These are phyloP conservation scores for Aspergillus glaucus DNA, from an alignment of 2,329 filamentous ascomycete species.

Conservation along the genomic window DNA sequence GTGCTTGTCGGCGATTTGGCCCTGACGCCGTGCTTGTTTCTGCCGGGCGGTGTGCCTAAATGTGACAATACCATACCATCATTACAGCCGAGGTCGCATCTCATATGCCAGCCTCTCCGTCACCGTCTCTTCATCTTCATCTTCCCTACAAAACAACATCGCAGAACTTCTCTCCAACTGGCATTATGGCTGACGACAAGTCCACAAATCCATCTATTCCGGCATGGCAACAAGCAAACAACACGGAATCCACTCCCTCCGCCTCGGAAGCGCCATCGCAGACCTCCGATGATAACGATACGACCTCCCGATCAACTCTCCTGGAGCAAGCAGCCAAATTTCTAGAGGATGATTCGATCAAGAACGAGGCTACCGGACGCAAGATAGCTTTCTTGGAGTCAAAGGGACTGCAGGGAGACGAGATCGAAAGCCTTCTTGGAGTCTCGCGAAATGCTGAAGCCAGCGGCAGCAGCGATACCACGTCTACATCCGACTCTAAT, in stretches of 20 bases:
- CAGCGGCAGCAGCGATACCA: slow-evolving; percentile 15
- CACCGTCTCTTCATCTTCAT: slow-evolving; percentile 1
- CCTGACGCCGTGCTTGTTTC: neutral
- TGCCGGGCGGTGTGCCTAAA: neutral
- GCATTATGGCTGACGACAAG: slow-evolving; percentile 28
- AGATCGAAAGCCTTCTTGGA: slow-evolving; percentile 63
- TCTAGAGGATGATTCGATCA: slow-evolving; percentile 67
- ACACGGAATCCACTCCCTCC: slow-evolving; percentile 9
- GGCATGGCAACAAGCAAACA: slow-evolving; percentile 36
- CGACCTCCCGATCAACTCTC: slow-evolving; percentile 26
- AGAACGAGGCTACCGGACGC: slow-evolving; percentile 60
- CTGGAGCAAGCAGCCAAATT: slow-evolving; percentile 69
- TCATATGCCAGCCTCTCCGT: slow-evolving; percentile 7
- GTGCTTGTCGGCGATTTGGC: neutral
- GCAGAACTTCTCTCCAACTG: neutral
- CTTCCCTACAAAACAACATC: neutral
- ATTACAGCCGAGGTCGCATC: slow-evolving; percentile 14
- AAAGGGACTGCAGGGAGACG: slow-evolving; percentile 63
- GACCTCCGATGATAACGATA: slow-evolving; percentile 18
- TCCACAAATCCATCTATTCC: slow-evolving; percentile 33
- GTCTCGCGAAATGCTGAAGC: slow-evolving; percentile 28
- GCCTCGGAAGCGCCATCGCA: slow-evolving; percentile 12
- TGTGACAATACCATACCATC: slow-evolving; percentile 1
- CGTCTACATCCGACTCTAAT: slow-evolving; percentile 7
- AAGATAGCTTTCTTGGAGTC: slow-evolving; percentile 70